Base-by-base conservation (phyloP, 371 early-diverging fungal genomes). In the Parasitella parasitica region DNA sequence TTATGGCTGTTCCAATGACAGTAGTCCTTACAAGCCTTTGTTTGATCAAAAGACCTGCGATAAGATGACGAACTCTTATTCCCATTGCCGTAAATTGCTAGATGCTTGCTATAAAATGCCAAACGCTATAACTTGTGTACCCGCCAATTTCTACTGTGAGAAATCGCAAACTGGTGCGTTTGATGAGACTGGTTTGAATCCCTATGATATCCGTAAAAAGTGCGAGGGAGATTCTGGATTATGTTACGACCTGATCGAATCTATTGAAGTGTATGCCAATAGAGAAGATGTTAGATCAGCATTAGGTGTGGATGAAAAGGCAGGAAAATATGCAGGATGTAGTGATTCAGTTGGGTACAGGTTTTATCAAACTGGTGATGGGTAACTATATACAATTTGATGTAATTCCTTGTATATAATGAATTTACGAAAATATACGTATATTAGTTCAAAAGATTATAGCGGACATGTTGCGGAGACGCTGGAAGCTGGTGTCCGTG, bases 131-230 rank as follows among this genome's bases (percentile, higher is more conserved):
- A 83, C 88, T 2, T 96, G 97, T 80, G 78, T 90, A 16, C 94
- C 95, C 28, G 90, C 93, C 15, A 73, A 79, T 16, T 64, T 87
- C 16, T 93, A 92, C 80, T 95, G 96, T 78, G 89, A 92, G 78
- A 73, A 76, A 54, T 69, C 79, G 54, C 72, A 85, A 66, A 71
- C 76, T 30, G 70, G 64, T 8, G 84, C 83, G 8, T 90, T 81
- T 70, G 78, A 82, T 60, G 66, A 76, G 57, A 78, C 87, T 0
- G 90, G 89, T 11, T 76, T 81, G 56, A 92, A 93, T 71, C 86
- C 86, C 12, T 93, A 93, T 67, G 93, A 93, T 67, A 88, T 93
- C 16, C 86, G 93, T 35, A 77, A 67, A 30, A 77, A 82, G 26
- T 92, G 93, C 59, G 84, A 88, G 50, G 91, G 63, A 6, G 63